These are phyloP conservation scores for Aspergillus egyptiacus DNA, from an alignment of 495 filamentous ascomycete species.

Conservation along the genomic window DNA sequence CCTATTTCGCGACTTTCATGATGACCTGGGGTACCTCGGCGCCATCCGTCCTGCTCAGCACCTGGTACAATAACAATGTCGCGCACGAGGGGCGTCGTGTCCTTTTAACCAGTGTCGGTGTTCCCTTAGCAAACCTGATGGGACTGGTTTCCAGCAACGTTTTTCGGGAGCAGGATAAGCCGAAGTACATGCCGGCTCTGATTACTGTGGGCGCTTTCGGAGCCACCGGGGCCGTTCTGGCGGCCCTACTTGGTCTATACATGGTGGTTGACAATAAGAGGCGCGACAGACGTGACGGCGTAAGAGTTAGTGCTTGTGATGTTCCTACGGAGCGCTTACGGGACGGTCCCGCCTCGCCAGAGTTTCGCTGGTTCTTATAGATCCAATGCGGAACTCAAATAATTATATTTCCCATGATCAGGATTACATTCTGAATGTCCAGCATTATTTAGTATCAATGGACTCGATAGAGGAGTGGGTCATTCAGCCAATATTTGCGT, in stretches of 20 bases:
- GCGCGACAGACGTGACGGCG: slow-evolving; percentile 55
- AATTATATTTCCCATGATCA: too few relatives aligned
- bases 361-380: slow-evolving; percentile 67
- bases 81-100: slow-evolving; percentile 69
- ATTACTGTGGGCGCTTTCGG: slow-evolving; percentile 71
- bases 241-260: slow-evolving; percentile 52
- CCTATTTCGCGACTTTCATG: slow-evolving; percentile 77
- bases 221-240: slow-evolving; percentile 53
- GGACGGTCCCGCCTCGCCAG: slow-evolving; percentile 57
- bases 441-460: too few relatives aligned
- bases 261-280: slow-evolving; percentile 68
- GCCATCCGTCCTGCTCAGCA: slow-evolving; percentile 47
- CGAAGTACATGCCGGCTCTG: slow-evolving; percentile 69
- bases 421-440: too few relatives aligned
- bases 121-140: slow-evolving; percentile 77
- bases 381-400: too few relatives aligned
- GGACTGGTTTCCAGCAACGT: slow-evolving; percentile 68
- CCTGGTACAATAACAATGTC: slow-evolving; percentile 77
- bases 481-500: too few relatives aligned
- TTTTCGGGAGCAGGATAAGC: slow-evolving; percentile 63
- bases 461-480: too few relatives aligned
- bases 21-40: slow-evolving; percentile 67
- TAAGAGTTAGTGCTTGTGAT: slow-evolving; percentile 55
- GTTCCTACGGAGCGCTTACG: slow-evolving; percentile 61
- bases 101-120: slow-evolving; percentile 63